These are phyloP conservation scores for Pulveroboletus sp. DNA, from an alignment of 768 basidiomycete species.

Conservation along the genomic window DNA sequence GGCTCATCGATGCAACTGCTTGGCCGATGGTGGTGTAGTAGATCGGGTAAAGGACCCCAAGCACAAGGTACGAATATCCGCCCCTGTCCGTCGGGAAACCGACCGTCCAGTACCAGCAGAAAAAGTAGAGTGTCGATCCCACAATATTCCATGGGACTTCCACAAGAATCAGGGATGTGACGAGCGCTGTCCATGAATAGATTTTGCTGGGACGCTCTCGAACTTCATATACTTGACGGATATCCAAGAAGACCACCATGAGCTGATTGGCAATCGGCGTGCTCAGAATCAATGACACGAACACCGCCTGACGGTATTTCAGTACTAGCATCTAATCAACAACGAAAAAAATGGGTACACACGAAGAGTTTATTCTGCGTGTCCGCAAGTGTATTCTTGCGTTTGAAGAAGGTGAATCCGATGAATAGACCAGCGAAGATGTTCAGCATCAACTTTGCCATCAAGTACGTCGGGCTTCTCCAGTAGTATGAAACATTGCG, in stretches of 20 bases:
- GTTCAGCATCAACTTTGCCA: constrained; percentile 55
- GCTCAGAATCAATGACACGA: constrained; percentile 48
- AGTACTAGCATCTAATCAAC: neutral
- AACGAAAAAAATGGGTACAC: constrained; percentile 22
- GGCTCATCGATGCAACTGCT: constrained; percentile 56
- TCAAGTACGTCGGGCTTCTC: constrained; percentile 54
- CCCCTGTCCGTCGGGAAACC: constrained; percentile 51
- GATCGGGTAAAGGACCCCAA: constrained; percentile 50
- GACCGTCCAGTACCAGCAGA: constrained; percentile 70
- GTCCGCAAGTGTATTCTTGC: constrained; percentile 50
- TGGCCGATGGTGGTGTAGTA: constrained; percentile 62
- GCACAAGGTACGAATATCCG: constrained; percentile 55
- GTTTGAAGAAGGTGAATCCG: constrained; percentile 58
- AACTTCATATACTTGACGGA: constrained; percentile 60
- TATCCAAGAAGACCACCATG: constrained; percentile 54
- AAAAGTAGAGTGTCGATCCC: constrained; percentile 53
- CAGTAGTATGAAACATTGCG: constrained; percentile 48
- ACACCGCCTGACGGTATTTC: constrained; percentile 39
- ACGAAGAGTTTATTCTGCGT: constrained; percentile 66
- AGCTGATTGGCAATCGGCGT: constrained; percentile 60
- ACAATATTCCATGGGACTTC: constrained; percentile 62
- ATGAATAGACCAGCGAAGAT: constrained; percentile 53
- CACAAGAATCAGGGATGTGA: constrained; percentile 50
- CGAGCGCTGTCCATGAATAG: constrained; percentile 59
- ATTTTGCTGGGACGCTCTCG: constrained; percentile 61